Evolutionary conservation across 1,284 basidiomycete genomes (phyloP).

Genomic region (Phenoliferia sp.): DNA sequence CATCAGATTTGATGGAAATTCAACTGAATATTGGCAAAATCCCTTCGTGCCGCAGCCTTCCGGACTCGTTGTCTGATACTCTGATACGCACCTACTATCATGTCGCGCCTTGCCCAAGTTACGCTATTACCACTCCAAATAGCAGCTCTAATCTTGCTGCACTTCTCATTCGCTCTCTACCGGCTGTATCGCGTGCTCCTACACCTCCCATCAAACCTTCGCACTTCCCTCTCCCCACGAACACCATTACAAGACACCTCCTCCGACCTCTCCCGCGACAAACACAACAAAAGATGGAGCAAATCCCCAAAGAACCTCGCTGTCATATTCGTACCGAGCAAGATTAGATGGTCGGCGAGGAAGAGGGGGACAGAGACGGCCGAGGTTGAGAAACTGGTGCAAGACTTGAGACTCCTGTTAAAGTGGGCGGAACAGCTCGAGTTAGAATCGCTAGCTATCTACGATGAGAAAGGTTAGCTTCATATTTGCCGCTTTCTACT

Average conservation of each 20-base stretch:
- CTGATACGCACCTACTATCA: too few relatives aligned
- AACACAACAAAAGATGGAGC: constrained; percentile 4
- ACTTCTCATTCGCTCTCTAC: constrained; percentile 22
- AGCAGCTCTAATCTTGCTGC: constrained; percentile 24
- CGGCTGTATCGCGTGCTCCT: constrained; percentile 19
- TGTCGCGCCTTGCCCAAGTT: too few relatives aligned
- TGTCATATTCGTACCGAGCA: constrained; percentile 26
- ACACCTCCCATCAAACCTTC: constrained; percentile 9
- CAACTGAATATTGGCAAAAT: too few relatives aligned
- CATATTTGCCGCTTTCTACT: background rate
- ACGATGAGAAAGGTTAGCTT: constrained; percentile 26
- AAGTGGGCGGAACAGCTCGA: constrained; percentile 22
- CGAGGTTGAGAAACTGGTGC: constrained; percentile 15
- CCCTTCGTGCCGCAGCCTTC: too few relatives aligned
- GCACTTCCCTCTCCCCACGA: background rate
- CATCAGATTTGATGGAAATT: too few relatives aligned
- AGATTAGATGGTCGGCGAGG: background rate
- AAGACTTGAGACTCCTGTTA: background rate
- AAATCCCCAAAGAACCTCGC: constrained; percentile 30
- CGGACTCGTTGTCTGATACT: too few relatives aligned
- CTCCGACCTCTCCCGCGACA: background rate
- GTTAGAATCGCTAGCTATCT: constrained; percentile 20
- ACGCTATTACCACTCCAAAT: constrained; percentile 22
- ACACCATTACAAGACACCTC: background rate
- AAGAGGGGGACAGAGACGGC: background rate